Evolutionary conservation across 2,329 filamentous ascomycete genomes (phyloP).

Genomic region (Sporothrix pallida): DNA sequence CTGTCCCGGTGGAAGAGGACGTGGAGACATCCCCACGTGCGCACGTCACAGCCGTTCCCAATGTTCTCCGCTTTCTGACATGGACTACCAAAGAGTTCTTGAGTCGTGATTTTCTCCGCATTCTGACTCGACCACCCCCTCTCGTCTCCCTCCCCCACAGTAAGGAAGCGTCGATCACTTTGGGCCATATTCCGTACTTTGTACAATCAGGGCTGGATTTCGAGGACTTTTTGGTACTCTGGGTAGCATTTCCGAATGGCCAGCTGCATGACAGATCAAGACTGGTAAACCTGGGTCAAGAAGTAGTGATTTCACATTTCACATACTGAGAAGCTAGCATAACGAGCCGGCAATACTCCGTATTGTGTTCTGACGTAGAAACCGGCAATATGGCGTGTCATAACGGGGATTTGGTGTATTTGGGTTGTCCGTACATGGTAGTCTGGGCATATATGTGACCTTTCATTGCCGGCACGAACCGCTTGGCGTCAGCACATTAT

Average conservation of each 20-base stretch:
- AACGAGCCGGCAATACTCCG: neutral
- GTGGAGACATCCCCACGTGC: neutral
- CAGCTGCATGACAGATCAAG: neutral
- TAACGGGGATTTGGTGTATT: neutral
- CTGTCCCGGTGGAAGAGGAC: neutral
- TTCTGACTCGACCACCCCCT: conserved; percentile 6
- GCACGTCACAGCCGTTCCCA: neutral
- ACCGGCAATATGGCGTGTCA: neutral
- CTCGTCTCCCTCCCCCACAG: neutral
- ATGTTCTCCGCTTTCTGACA: conserved; percentile 5
- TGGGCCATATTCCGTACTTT: too few species aligned
- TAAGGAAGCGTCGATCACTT: neutral
- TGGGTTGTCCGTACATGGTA: neutral
- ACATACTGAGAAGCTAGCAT: neutral
- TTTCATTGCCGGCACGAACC: neutral
- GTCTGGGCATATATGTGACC: neutral
- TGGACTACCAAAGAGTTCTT: neutral
- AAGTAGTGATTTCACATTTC: neutral
- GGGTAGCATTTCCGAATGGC: neutral
- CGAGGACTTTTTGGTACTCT: neutral
- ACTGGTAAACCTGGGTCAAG: neutral
- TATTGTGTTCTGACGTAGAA: neutral
- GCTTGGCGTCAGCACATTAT: conserved; percentile 1
- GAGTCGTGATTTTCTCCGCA: conserved; percentile 11
- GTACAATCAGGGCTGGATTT: neutral